Evolutionary conservation across 2,329 filamentous ascomycete species (phyloP), one percentile per base, ranked within the genome.

Genomic region (Aschersonia sp.): DNA sequence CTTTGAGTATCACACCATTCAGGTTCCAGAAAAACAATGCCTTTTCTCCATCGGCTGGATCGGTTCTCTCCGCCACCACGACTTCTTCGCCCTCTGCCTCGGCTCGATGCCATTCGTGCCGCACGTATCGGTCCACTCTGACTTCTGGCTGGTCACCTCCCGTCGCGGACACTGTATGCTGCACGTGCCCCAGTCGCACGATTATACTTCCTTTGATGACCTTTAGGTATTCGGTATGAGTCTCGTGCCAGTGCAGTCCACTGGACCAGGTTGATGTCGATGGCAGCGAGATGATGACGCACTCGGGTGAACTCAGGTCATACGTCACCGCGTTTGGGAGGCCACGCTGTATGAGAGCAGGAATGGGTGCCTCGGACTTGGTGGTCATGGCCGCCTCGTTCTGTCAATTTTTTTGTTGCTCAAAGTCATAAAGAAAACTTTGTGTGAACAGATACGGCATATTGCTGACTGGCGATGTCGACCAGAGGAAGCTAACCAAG

Each of bases 11-110:
- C 3, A 69, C 56, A 0, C 65, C 65, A 42, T 74, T 73, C 30
- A 74, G 48, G 46, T 73, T 73, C 60, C 69, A 67, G 52, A 74
- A 75, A 56, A 75, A 74, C 0, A 71, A 50, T 2, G 66, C 61
- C 54, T 75, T 75, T 9, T 61, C 54, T 0, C 67, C 63, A 47
- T 74, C 71, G 4, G 48, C 56, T 0, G 71, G 72, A 12, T 68
- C 64, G 0, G 71, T 74, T 56, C 68, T 64, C 55, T 74, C 72
- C 9, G 69, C 58, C 0, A 72, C 69, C 2, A 73, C 48, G 1
- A 61, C 56, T 0, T 69, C 65, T 2, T 65, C 62, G 5, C 55
- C 60, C 0, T 58, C 52, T 0, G 50, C 42, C 2, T 59, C 57
- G 0, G 64, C 67, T 4, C 70, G 64, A n/a, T 61, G 57, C 70